Base-by-base conservation (phyloP, 1,139 yeast species). In the Magnusiomyces tetraspermus region DNA sequence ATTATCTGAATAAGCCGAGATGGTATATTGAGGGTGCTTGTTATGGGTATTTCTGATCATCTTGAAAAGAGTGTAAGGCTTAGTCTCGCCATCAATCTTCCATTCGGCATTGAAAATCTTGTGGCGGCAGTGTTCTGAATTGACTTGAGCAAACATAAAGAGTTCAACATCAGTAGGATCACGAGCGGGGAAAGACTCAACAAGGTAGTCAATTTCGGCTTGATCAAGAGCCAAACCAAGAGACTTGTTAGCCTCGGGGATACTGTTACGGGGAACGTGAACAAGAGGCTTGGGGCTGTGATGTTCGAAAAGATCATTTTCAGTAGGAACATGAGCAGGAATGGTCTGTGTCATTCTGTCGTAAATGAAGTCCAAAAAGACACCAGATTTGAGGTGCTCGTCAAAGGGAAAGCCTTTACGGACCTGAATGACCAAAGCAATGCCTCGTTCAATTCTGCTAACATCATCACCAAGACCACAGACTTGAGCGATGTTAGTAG, bases 131-230 rank as follows among this genome's bases (percentile, higher is more conserved):
- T 94, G 99, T 73, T 94, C 99, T 22, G 97, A 89, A 73, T 94
- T 94, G 61, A 94, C 98, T 72, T 94, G 99, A 48, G 98, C 98
- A 75, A 94, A 94, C 97, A 94, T 94, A 72, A 94, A 94, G 60
- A 94, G 76, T 70, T 94, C 99, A 26, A 90, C 97, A 68, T 94
- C 98, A 30, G 98, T 92, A 51, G 98, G 98, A 67, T 90, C 88
- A 70, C 98, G 81, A 50, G 87, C 84, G 59, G 92, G 78, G 72
- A 92, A 94, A 15, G 67, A 50, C 52, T 81, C 76, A 57, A 80
- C 77, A 65, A 94, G 78, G 69, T 94, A 94, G 49, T 85, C 88
- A 61, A 92, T 87, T 73, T 94, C 99, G 54, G 96, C 95, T 57
- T 78, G 75, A 68, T 94, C 97, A 60, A 94, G 76, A 26, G 99